Conservation (phyloP, 768 basidiomycete genomes). For the Gautieria morchelliformis region DNA sequence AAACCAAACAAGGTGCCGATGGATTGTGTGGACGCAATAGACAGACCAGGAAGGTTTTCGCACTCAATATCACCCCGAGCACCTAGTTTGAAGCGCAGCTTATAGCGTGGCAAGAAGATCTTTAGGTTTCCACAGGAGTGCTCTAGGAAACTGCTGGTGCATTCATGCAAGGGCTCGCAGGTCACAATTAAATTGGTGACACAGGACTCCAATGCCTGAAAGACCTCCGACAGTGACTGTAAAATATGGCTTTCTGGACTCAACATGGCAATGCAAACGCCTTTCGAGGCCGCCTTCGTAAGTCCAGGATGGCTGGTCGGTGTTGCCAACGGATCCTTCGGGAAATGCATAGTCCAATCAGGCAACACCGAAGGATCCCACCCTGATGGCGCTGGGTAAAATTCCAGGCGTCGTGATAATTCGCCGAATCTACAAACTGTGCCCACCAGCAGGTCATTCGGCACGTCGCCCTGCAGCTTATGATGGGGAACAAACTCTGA, state of each 20-base stretch:
- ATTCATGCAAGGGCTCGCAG: background rate
- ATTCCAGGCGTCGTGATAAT: background rate
- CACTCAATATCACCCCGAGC: slow-evolving; percentile 11
- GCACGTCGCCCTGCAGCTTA: background rate
- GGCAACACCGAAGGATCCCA: background rate
- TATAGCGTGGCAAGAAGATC: slow-evolving; percentile 30
- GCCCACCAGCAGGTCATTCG: background rate
- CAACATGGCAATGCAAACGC: background rate
- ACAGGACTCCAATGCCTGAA: slow-evolving; percentile 8
- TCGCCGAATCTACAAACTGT: background rate
- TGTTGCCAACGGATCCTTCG: background rate
- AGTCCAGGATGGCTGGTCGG: background rate
- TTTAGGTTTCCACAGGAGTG: slow-evolving; percentile 12
- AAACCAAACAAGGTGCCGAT: slow-evolving; percentile 38
- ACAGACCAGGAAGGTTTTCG: slow-evolving; percentile 10
- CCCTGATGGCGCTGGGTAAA: background rate
- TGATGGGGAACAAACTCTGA: slow-evolving; percentile 29
- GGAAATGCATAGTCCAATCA: background rate
- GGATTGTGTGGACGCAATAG: slow-evolving; percentile 31
- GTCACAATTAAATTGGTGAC: slow-evolving; percentile 15
- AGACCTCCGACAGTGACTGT: background rate
- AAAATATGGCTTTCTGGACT: background rate
- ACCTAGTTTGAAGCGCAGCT: slow-evolving; percentile 31
- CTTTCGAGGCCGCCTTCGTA: background rate
- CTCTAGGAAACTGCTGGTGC: background rate